These are phyloP conservation scores for Sindora glabra DNA, from an alignment of 306 rosid species.

Conservation along the genomic window DNA sequence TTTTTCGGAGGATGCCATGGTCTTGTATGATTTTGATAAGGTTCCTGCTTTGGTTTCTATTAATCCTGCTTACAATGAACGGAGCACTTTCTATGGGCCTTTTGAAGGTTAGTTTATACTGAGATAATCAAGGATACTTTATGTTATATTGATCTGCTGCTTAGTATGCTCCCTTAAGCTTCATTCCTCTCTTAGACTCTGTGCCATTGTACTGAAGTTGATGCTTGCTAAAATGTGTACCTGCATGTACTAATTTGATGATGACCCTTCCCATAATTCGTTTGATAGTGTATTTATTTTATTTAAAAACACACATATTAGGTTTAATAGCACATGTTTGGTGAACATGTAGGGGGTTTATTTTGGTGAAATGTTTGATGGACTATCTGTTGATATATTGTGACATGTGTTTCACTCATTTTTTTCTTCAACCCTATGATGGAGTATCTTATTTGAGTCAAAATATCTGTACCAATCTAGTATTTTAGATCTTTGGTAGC, in stretches of 20 bases:
- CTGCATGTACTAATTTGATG: constrained; percentile 6
- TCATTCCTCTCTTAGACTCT: neutral
- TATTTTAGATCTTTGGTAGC: neutral
- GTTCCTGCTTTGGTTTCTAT: constrained; percentile 80
- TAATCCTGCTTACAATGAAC: constrained; percentile 64
- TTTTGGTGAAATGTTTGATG: constrained; percentile 2
- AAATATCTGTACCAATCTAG: neutral
- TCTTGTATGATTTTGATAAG: constrained; percentile 77
- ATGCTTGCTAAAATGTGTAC: neutral
- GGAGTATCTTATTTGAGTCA: neutral
- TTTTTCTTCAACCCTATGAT: neutral
- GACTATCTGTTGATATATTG: neutral
- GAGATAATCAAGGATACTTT: constrained; percentile 3
- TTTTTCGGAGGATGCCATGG: constrained; percentile 81
- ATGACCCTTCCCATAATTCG: neutral
- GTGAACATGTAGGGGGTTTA: neutral
- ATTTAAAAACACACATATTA: neutral
- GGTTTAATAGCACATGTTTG: too few species aligned
- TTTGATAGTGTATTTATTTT: neutral
- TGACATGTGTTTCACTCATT: neutral
- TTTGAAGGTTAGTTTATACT: constrained; percentile 68
- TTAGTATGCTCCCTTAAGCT: neutral
- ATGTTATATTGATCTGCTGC: neutral
- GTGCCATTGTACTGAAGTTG: neutral
- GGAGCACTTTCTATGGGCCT: constrained; percentile 79